Evolutionary conservation across 441 rosid species (phyloP).

Genomic region (Mallotus japonicus): DNA sequence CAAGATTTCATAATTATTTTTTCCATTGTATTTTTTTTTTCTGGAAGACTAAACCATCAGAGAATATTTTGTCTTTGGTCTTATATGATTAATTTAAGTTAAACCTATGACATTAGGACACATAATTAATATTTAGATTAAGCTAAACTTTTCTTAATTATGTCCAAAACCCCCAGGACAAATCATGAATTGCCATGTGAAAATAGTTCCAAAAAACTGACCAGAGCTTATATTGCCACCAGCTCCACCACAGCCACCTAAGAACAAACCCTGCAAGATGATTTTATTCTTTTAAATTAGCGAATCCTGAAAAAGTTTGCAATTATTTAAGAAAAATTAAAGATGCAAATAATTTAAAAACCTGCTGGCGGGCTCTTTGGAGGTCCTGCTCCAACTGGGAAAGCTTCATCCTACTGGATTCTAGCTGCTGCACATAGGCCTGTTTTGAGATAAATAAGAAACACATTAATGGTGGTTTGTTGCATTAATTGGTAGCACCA

Average conservation of each 20-base stretch:
- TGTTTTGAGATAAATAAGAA: slow-evolving; percentile 24
- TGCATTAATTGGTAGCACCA: not conserved
- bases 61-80: slow-evolving; percentile 17
- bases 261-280: slow-evolving; percentile 60
- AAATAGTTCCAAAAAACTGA: slow-evolving; percentile 24
- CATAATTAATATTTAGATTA: slow-evolving; percentile 7
- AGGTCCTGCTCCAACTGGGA: slow-evolving; percentile 92
- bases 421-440: slow-evolving; percentile 99
- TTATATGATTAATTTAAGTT: slow-evolving; percentile 8
- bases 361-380: slow-evolving; percentile 92
- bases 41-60: not conserved
- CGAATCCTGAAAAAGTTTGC: not conserved
- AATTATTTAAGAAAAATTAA: slow-evolving; percentile 6
- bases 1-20: not conserved
- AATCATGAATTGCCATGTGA: slow-evolving; percentile 9
- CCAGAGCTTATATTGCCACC: slow-evolving; percentile 86
- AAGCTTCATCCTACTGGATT: slow-evolving; percentile 88
- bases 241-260: slow-evolving; percentile 50
- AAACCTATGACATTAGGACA: not conserved
- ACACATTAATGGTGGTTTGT: not conserved
- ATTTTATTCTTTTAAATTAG: not conserved
- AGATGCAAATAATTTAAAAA: slow-evolving; percentile 15
- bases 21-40: not conserved
- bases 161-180: not conserved
- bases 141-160: slow-evolving; percentile 3